Evolutionary conservation across 2,329 filamentous ascomycete species (phyloP).

Genomic region (Sporothrix phasma): DNA sequence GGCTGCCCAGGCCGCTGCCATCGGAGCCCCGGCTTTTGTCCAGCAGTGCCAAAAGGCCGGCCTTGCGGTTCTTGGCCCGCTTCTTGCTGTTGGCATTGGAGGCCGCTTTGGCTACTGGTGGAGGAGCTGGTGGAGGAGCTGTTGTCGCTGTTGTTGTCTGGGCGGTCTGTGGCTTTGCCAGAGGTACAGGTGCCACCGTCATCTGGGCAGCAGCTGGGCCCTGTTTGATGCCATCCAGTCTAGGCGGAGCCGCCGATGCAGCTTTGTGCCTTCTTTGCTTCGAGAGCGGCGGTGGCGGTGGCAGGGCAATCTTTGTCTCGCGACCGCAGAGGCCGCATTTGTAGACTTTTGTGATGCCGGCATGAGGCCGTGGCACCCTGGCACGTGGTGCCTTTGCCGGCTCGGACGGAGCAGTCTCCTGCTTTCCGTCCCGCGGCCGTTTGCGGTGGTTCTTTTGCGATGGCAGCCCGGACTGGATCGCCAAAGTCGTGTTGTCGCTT

Average conservation of each 20-base stretch:
- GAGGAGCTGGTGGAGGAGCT: neutral
- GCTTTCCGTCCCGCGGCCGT: neutral
- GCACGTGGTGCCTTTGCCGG: neutral
- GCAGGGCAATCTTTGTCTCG: conserved; percentile 33
- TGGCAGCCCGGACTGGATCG: conserved; percentile 25
- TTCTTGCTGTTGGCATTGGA: conserved; percentile 36
- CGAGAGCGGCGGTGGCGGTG: conserved; percentile 27
- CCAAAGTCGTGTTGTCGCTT: conserved; percentile 31
- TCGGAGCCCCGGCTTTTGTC: conserved; percentile 35
- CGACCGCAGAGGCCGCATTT: conserved; percentile 37
- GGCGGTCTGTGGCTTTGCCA: neutral
- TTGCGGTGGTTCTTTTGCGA: conserved; percentile 22
- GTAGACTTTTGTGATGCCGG: conserved; percentile 31
- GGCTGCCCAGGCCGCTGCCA: conserved; percentile 22
- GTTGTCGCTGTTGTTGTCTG: neutral
- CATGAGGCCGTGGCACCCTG: neutral
- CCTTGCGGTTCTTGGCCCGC: conserved; percentile 54
- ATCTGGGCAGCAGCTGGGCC: neutral
- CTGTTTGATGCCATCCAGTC: conserved; percentile 20
- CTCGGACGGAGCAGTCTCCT: neutral
- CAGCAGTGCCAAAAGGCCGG: conserved; percentile 56
- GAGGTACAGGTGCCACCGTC: neutral
- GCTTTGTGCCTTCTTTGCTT: conserved; percentile 15
- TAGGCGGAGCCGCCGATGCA: neutral
- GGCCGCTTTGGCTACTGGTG: conserved; percentile 8